A percentile compares a stretch with the other conserved stretches of the same genome.
Conservation (phyloP, 176 grass and related monocot species). For the Aegilops bicornis region DNA sequence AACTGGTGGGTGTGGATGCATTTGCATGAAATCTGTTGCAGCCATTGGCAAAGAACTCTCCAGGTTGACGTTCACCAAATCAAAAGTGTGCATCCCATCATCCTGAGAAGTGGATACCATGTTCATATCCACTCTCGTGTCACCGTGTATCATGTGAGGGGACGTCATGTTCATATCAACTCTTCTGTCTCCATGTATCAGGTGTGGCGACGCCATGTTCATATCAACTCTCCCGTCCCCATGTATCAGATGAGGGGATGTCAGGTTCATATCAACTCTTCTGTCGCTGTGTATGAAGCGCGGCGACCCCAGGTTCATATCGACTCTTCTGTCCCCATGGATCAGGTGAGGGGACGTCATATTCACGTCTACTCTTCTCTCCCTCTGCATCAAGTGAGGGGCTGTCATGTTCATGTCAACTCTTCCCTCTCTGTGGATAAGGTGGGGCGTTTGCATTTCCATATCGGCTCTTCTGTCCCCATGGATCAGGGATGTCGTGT, state of each 20-base stretch:
- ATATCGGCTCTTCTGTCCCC: slow-evolving; percentile 44
- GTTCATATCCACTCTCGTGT: slow-evolving; percentile 46
- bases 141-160: slow-evolving; percentile 40
- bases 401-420: slow-evolving; percentile 57
- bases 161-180: slow-evolving; percentile 65
- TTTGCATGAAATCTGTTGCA: slow-evolving; percentile 66
- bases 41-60: slow-evolving; percentile 53
- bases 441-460: slow-evolving; percentile 21
- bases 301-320: slow-evolving; percentile 39
- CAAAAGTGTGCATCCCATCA: slow-evolving; percentile 47
- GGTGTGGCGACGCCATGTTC: slow-evolving; percentile 36
- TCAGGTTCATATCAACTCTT: slow-evolving; percentile 56
- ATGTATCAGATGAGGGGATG: slow-evolving; percentile 42
- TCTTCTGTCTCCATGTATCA: slow-evolving; percentile 41
- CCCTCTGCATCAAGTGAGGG: slow-evolving; percentile 50
- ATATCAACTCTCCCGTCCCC: slow-evolving; percentile 43
- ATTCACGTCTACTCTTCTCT: slow-evolving; percentile 58
- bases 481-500: slow-evolving; percentile 22
- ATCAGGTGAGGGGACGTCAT: slow-evolving; percentile 45
- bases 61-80: slow-evolving; percentile 57
- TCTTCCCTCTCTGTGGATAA: slow-evolving; percentile 46
- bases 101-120: slow-evolving; percentile 54
- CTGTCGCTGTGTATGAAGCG: slow-evolving; percentile 48
- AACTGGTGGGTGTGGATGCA: slow-evolving; percentile 49
- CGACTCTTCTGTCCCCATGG: slow-evolving; percentile 39